Base-by-base conservation (phyloP, 176 grass and related monocot species). In the Puccinellia tenuiflora region DNA sequence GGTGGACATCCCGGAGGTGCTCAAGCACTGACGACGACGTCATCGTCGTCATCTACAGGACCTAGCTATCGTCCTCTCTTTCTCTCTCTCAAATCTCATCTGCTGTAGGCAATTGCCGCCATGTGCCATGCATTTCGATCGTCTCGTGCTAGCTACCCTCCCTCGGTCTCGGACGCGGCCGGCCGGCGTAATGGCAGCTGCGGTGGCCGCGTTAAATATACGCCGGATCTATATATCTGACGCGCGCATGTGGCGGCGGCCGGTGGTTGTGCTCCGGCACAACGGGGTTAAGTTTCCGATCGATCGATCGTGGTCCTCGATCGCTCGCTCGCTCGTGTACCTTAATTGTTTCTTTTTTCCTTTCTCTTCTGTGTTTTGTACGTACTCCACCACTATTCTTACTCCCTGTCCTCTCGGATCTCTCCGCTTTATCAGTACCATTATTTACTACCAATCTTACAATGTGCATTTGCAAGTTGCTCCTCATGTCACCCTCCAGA, bases 11-110 rank as follows among this genome's bases (percentile, higher is more conserved):
- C 92, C 92, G 11, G 92, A 88, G 55, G 87, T 94, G 50, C 78
- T 94, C 85, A 94, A 88, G 92, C 85, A 92, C 82, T 92, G 17
- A 89, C 42, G n/a, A n/a, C n/a, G n/a, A n/a, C n/a, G n/a, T n/a
- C n/a, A 43, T 43, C 33, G 33, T 34, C 33, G 4, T 34, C 33
- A 7, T 47, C 56, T 55, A 24, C 73, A 76, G 21, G 16, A 18
- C 18, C 22, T 1, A 18, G 18, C 22, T 1, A 6, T 11, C 11
- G 16, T 26, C n/a, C 14, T 71, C 20, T 68, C 33, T 45, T 17
- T 5, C 68, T 28, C 14, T 45, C 39, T 17, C 68, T 34, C 3
- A 2, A 3, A 39, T 68, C 38, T 39, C 50, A 76, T 45, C 39
- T 73, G 0, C 38, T 73, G 0, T 78, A 73, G 54, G 53, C 50